These are phyloP conservation scores for Nephelium lappaceum DNA, from an alignment of 345 rosid genomes.

Conservation along the genomic window DNA sequence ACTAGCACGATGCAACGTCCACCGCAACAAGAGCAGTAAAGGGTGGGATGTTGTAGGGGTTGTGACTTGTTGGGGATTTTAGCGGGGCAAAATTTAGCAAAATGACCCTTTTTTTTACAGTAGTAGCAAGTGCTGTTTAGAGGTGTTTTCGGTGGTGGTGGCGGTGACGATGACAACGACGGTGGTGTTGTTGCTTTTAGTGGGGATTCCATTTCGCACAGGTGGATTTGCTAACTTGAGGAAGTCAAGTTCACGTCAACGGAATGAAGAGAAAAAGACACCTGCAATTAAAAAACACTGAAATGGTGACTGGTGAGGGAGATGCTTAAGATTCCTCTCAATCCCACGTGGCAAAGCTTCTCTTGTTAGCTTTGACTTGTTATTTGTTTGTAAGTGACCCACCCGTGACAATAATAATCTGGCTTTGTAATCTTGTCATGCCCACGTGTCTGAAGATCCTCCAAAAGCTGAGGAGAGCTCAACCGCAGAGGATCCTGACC, in stretches of 20 bases:
- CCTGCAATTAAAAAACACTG: too few species aligned
- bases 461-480: neutral
- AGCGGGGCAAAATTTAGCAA: slow-evolving; percentile 13
- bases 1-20: too few species aligned
- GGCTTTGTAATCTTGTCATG: neutral
- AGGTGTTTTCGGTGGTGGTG: neutral
- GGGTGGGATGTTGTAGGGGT: neutral
- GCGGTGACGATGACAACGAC: neutral
- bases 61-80: neutral
- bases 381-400: neutral
- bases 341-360: slow-evolving; percentile 1
- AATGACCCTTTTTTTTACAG: slow-evolving; percentile 25
- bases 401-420: neutral
- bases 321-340: too few species aligned
- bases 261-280: too few species aligned
- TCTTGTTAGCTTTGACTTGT: neutral
- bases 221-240: too few species aligned
- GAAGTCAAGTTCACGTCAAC: too few species aligned
- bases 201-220: neutral
- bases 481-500: neutral
- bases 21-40: slow-evolving; percentile 16
- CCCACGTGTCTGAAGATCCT: neutral
- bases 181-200: too few species aligned
- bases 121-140: neutral
- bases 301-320: too few species aligned